Base-by-base conservation (phyloP, 1,139 yeast genomes). In the Lodderomyces margitis region DNA sequence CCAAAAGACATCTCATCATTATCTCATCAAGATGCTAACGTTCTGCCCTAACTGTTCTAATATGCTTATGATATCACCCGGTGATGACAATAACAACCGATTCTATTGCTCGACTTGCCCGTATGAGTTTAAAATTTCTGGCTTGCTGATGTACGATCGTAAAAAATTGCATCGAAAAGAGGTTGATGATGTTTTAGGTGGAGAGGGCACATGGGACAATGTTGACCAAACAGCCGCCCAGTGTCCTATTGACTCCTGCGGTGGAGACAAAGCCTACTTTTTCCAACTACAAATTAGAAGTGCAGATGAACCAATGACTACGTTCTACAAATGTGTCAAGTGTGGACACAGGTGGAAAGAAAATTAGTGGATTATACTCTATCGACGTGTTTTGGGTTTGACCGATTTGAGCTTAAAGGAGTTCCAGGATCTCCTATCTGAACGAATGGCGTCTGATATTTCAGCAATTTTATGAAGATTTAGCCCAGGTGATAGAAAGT, bases 311-410 rank as follows among this genome's bases (percentile, higher is more conserved):
- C 92, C 98, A 23, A 91, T 92, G 97, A 92, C 98, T 1, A 91
- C 98, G 2, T 92, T 92, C 61, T 88, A 87, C 64, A 88, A 85
- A 64, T 92, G 98, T 70, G 89, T 88, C 37, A 83, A 80, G 50
- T 92, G 98, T 69, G 87, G 89, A 35, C 80, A 89, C 61, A 95
- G 92, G 64, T 92, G 98, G 98, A 84, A 96, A 68, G 98, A 92
- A 58, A 92, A 92, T 56, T 92, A 32, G 15, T 30, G n/a, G n/a
- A n/a, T n/a, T n/a, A n/a, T n/a, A n/a, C n/a, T 14, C n/a, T 9
- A n/a, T n/a, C n/a, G 34, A 15, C 16, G 16, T 5, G 19, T 27
- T 12, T 23, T 38, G 17, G 19, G 28, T 15, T 36, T 25, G 25
- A 44, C 36, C 20, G 44, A 40, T 41, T 43, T 38, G 14, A 44